A percentile compares a stretch with the other conserved stretches of the same genome.
Conservation (phyloP, 2,329 filamentous ascomycete genomes). For the Madurella fahalii region DNA sequence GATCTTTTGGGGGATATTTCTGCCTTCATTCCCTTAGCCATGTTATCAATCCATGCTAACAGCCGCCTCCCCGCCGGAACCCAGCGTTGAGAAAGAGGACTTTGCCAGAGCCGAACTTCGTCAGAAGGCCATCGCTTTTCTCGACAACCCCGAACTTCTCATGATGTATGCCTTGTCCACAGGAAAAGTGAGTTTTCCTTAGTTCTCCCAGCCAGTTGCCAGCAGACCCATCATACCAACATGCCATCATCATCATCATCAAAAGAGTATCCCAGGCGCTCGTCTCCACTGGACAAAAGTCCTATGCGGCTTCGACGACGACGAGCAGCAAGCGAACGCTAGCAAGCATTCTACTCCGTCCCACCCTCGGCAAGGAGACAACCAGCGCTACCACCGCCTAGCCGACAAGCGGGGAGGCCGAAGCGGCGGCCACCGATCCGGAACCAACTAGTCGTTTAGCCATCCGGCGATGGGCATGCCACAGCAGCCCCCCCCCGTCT, state of each 20-base stretch:
- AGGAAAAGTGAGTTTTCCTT: slow-evolving; percentile 45
- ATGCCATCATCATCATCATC: not conserved
- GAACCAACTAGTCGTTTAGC: not conserved
- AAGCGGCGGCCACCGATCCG: not conserved
- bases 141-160: slow-evolving; percentile 55
- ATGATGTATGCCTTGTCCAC: slow-evolving; percentile 55
- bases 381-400: not conserved
- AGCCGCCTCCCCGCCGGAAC: not conserved
- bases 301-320: slow-evolving; percentile 49
- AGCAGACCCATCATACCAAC: not conserved
- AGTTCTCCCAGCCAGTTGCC: not conserved
- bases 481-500: no score
- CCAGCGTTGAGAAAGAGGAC: slow-evolving; percentile 34
- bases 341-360: not conserved
- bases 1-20: not conserved
- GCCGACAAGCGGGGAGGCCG: not conserved
- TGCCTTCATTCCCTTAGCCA: not conserved
- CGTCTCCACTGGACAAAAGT: slow-evolving; percentile 54
- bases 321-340: slow-evolving; percentile 11
- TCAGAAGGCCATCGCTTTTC: slow-evolving; percentile 48
- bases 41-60: not conserved
- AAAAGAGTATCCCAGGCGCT: slow-evolving; percentile 50
- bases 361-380: not conserved
- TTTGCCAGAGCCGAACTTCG: slow-evolving; percentile 42
- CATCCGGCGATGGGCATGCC: no score